Percentiles rank a stretch among this genome's conserved stretches.
phyloP scores from a whole-genome alignment of 2,329 filamentous ascomycete species.

The Diaporthe vaccinii region DNA sequence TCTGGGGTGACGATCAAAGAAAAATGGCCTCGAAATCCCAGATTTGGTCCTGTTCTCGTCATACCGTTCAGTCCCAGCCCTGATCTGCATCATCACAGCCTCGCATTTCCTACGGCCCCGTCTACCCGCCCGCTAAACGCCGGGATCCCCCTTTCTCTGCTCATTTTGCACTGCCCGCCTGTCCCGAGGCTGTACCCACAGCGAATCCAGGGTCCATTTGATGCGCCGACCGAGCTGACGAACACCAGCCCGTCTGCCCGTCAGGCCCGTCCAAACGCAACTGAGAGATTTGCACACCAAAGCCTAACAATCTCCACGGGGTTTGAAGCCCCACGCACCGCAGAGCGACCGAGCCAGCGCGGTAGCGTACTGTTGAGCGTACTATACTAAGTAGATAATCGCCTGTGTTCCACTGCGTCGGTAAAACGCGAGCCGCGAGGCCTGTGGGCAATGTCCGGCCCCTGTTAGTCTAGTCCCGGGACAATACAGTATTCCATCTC shows the following conservation, averaged over 20 bases:
- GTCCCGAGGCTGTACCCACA: conserved; percentile 26
- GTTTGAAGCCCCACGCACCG: neutral
- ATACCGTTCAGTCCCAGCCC: conserved; percentile 8
- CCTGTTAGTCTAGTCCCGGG: neutral
- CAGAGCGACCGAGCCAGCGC: neutral
- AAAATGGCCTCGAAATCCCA: conserved; percentile 5
- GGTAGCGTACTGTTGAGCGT: neutral
- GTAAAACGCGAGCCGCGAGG: conserved; percentile 14
- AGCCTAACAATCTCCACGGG: neutral
- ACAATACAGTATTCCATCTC: neutral
- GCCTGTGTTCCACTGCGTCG: neutral
- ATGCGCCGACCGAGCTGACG: conserved; percentile 18
- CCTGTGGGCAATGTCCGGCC: conserved; percentile 18
- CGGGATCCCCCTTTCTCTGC: conserved; percentile 28
- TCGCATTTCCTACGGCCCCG: neutral
- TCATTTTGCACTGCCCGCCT: conserved; percentile 28
- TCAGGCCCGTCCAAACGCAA: neutral
- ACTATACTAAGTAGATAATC: neutral
- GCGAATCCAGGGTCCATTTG: conserved; percentile 21
- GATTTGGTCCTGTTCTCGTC: conserved; percentile 29
- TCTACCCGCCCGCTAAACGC: conserved; percentile 19
- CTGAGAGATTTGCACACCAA: neutral
- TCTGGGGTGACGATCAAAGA: conserved; percentile 22
- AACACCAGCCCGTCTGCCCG: conserved; percentile 12
- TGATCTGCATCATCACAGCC: conserved; percentile 29